phyloP scores from a whole-genome alignment of 2,329 filamentous ascomycete species.

The Beauveria pseudobassiana region DNA sequence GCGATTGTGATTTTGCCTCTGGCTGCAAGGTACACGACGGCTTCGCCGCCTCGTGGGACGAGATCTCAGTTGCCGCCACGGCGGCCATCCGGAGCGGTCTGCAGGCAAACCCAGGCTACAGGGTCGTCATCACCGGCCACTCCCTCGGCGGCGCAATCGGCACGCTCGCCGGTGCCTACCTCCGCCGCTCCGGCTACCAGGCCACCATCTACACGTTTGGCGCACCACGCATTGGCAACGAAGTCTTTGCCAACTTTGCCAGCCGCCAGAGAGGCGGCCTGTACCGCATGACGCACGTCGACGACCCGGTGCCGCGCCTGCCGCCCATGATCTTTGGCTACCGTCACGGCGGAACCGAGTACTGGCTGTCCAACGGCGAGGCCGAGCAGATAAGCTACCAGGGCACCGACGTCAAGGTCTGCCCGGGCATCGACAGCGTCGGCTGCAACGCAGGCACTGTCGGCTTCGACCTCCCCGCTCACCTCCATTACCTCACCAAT shows the following conservation, averaged over 20 bases:
- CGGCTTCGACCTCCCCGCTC: slow-evolving; percentile 37
- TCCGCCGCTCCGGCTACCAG: slow-evolving; percentile 40
- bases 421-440: slow-evolving; percentile 39
- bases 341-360: slow-evolving; percentile 62
- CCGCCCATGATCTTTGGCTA: slow-evolving; percentile 55
- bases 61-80: slow-evolving; percentile 37
- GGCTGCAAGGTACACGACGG: slow-evolving; percentile 49
- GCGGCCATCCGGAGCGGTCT: slow-evolving; percentile 36
- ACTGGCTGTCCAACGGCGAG: slow-evolving; percentile 44
- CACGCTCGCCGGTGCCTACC: slow-evolving; percentile 49
- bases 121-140: slow-evolving; percentile 56
- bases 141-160: slow-evolving; percentile 61
- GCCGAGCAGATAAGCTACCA: slow-evolving; percentile 28
- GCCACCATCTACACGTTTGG: slow-evolving; percentile 59
- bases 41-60: slow-evolving; percentile 52
- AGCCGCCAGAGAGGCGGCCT: slow-evolving; percentile 42
- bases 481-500: slow-evolving; percentile 41
- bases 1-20: slow-evolving; percentile 22
- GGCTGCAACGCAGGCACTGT: slow-evolving; percentile 43
- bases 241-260: slow-evolving; percentile 45
- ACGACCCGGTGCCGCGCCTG: slow-evolving; percentile 62
- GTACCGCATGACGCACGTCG: slow-evolving; percentile 58
- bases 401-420: slow-evolving; percentile 35
- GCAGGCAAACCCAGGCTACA: slow-evolving; percentile 41
- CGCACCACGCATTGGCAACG: slow-evolving; percentile 57